These are phyloP conservation scores for Lichtheimia ramosa DNA, from an alignment of 371 early-diverging fungal species.

Conservation along the genomic window DNA sequence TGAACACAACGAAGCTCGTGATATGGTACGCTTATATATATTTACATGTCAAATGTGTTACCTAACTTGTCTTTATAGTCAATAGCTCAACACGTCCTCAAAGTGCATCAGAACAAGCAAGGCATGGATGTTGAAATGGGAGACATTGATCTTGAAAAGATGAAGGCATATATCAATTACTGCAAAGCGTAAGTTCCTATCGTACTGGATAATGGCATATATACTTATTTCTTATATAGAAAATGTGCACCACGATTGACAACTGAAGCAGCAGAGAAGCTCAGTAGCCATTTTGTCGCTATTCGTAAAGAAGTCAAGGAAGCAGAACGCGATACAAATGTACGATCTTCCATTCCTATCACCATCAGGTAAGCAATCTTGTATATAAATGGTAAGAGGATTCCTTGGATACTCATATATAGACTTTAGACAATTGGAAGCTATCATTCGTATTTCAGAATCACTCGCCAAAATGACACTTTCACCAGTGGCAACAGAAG, in stretches of 20 bases:
- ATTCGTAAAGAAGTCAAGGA: constrained; percentile 89
- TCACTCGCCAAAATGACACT: constrained; percentile 97
- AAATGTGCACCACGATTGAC: constrained; percentile 95
- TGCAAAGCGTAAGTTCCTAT: constrained; percentile 76
- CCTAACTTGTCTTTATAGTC: constrained; percentile 42
- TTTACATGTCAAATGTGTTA: neutral
- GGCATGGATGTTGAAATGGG: constrained; percentile 62
- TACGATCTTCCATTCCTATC: constrained; percentile 95
- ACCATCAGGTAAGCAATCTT: constrained; percentile 75
- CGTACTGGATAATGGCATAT: neutral
- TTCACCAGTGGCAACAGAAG: constrained; percentile 82
- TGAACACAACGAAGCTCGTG: constrained; percentile 82
- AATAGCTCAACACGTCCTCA: constrained; percentile 92
- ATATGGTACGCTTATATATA: constrained; percentile 54
- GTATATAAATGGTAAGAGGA: too few species aligned
- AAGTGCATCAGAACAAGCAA: constrained; percentile 84
- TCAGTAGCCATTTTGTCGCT: constrained; percentile 94
- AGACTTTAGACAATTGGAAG: constrained; percentile 92
- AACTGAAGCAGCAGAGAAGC: constrained; percentile 83
- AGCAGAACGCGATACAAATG: constrained; percentile 72
- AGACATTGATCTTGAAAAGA: constrained; percentile 88
- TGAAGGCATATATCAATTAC: constrained; percentile 93
- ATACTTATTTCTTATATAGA: constrained; percentile 18
- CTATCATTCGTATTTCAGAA: constrained; percentile 99
- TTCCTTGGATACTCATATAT: neutral